Evolutionary conservation across 192 early-diverging fungal genomes (phyloP).

Genomic region (Phycomyces blakesleeanus): DNA sequence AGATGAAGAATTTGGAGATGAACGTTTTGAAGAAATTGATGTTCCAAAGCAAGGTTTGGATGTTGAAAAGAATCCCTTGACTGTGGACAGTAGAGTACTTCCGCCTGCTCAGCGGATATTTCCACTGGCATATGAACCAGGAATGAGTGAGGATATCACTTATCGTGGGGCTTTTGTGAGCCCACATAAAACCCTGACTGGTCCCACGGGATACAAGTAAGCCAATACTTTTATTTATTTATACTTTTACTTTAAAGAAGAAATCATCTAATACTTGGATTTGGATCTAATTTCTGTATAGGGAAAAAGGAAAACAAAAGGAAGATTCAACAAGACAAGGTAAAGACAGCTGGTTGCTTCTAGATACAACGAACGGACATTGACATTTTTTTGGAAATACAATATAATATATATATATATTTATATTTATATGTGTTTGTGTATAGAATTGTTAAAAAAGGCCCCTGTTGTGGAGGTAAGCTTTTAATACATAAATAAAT

Average conservation of each 20-base stretch:
- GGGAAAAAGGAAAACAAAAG: conserved; percentile 13
- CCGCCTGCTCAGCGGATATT: conserved; percentile 34
- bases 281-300: not conserved
- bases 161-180: conserved; percentile 12
- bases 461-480: conserved; percentile 56
- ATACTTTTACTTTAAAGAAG: not conserved
- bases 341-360: not conserved
- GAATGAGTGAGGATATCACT: conserved; percentile 39
- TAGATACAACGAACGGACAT: not conserved
- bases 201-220: not conserved
- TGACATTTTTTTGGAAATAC: no score
- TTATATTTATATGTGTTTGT: no score
- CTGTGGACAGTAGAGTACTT: conserved; percentile 8
- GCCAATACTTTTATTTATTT: not conserved
- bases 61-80: not conserved
- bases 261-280: no score
- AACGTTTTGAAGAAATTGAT: conserved; percentile 31
- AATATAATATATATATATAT: no score
- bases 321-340: conserved; percentile 11
- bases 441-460: conserved; percentile 43
- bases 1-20: conserved; percentile 43
- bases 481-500: no score
- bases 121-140: conserved; percentile 31
- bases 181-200: not conserved
- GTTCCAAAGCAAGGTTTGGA: not conserved